phyloP scores from a whole-genome alignment of 768 basidiomycete species.

The Boletus barrowsii region DNA sequence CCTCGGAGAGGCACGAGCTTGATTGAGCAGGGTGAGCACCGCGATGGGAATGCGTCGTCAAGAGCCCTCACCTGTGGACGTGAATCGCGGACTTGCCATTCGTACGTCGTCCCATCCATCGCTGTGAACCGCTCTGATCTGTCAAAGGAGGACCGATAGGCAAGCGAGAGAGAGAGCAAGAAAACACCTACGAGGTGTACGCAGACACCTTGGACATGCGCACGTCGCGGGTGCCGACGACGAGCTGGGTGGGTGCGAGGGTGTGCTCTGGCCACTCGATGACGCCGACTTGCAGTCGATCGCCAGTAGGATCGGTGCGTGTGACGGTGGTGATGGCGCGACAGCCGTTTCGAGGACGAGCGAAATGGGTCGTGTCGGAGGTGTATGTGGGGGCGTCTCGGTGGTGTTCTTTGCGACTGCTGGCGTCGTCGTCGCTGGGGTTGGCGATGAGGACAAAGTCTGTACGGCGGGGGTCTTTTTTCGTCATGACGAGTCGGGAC shows the following conservation, averaged over 20 bases:
- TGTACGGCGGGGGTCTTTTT: constrained; percentile 25
- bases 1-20: constrained; percentile 27
- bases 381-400: constrained; percentile 8
- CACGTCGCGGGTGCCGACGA: constrained; percentile 28
- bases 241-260: constrained; percentile 4
- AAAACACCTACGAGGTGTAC: constrained; percentile 20
- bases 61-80: constrained; percentile 21
- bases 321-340: constrained; percentile 25
- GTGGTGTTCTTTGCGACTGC: not conserved
- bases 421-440: not conserved
- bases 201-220: constrained; percentile 22
- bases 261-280: constrained; percentile 27
- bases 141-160: not conserved
- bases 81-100: constrained; percentile 27
- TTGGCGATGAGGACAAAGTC: constrained; percentile 17
- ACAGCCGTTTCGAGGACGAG: constrained; percentile 4
- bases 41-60: no score
- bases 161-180: no score
- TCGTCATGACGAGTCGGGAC: constrained; percentile 16
- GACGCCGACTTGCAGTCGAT: constrained; percentile 26
- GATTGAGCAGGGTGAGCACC: not conserved
- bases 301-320: constrained; percentile 16
- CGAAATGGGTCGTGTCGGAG: constrained; percentile 15
- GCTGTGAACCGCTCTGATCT: constrained; percentile 27
- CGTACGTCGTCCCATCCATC: constrained; percentile 19